These are phyloP conservation scores for Tolypocladium ovalisporum DNA, from an alignment of 2,329 filamentous ascomycete species.

Conservation along the genomic window DNA sequence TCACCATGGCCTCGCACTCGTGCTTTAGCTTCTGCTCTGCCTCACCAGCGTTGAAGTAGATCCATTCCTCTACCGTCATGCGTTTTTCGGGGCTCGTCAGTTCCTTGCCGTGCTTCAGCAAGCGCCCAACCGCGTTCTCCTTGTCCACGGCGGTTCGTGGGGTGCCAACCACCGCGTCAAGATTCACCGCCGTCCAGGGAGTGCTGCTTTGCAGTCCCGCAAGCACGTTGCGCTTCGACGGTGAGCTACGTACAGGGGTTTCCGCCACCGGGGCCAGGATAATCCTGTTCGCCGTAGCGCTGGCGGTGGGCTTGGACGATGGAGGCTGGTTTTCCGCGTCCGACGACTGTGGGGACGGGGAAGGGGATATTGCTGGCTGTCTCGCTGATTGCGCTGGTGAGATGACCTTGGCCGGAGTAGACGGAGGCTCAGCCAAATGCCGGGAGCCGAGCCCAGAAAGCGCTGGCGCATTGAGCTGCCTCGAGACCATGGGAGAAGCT, in stretches of 20 bases:
- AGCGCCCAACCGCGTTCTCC: conserved; percentile 38
- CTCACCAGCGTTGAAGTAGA: conserved; percentile 66
- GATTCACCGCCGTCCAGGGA: conserved; percentile 64
- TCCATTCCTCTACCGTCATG: conserved; percentile 94
- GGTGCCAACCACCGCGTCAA: conserved; percentile 58
- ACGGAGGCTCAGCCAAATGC: conserved; percentile 18
- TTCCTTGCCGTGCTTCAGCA: conserved; percentile 44
- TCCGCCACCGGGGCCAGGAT: conserved; percentile 33
- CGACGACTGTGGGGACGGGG: conserved; percentile 62
- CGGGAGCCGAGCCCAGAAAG: background rate
- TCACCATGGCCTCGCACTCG: conserved; percentile 77
- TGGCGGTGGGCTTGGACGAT: conserved; percentile 47
- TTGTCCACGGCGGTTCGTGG: conserved; percentile 32
- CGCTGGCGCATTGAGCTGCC: background rate
- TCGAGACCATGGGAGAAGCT: background rate
- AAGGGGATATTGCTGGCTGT: conserved; percentile 48
- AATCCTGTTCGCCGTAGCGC: conserved; percentile 32
- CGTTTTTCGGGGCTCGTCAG: conserved; percentile 68
- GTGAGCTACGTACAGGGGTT: conserved; percentile 43
- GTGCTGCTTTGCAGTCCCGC: conserved; percentile 43
- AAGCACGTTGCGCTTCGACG: conserved; percentile 50
- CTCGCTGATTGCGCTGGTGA: conserved; percentile 38
- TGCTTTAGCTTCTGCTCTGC: conserved; percentile 69
- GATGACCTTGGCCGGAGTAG: conserved; percentile 30
- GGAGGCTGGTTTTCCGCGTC: conserved; percentile 74